Conservation (phyloP, 2,329 filamentous ascomycete genomes). For the Talaromyces albobiverticillius region DNA sequence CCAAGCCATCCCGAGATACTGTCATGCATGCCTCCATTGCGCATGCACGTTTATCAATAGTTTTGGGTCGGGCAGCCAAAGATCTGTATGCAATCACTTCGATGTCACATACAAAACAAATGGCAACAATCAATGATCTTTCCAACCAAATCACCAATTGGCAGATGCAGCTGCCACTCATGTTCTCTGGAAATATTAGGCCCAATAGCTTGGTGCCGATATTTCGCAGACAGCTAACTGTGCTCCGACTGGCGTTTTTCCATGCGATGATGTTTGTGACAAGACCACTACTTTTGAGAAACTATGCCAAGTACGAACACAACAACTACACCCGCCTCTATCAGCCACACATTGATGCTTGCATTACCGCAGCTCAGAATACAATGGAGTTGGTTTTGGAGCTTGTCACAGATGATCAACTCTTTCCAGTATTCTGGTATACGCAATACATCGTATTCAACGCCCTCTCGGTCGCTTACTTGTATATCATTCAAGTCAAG, state of each 20-base stretch:
- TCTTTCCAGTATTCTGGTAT: slow-evolving; percentile 45
- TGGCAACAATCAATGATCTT: neutral
- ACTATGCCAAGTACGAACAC: slow-evolving; percentile 1
- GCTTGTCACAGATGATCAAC: slow-evolving; percentile 32
- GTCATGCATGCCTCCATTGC: neutral
- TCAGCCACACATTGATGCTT: slow-evolving; percentile 20
- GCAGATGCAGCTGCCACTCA: neutral
- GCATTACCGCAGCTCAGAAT: slow-evolving; percentile 39
- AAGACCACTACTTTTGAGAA: slow-evolving; percentile 28
- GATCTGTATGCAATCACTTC: too few relatives aligned
- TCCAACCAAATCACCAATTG: neutral
- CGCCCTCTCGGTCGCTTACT: neutral
- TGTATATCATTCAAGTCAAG: neutral
- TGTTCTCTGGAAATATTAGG: neutral
- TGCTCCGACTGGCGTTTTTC: slow-evolving; percentile 33
- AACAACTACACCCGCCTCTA: neutral
- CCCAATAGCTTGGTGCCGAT: slow-evolving; percentile 27
- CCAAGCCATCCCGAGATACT: slow-evolving; percentile 44
- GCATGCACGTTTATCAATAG: neutral
- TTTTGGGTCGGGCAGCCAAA: too few relatives aligned
- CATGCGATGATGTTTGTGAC: slow-evolving; percentile 34
- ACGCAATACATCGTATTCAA: slow-evolving; percentile 2
- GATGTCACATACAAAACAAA: neutral
- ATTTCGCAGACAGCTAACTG: slow-evolving; percentile 45
- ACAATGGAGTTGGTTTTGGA: slow-evolving; percentile 40